Evolutionary conservation across 768 basidiomycete species (phyloP).

Genomic region (Boletellus ananiceps): DNA sequence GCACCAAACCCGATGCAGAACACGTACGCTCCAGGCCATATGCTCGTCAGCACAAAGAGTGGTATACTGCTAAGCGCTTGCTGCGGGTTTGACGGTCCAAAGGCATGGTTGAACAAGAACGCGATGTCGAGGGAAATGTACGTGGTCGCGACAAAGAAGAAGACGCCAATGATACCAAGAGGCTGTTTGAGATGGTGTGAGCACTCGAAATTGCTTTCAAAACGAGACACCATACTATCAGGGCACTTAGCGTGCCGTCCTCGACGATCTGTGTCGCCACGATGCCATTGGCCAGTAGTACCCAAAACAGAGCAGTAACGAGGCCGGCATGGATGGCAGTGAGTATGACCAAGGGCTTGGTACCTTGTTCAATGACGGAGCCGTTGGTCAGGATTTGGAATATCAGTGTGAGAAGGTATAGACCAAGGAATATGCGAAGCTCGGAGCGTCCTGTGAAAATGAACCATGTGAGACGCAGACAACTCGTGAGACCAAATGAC

Average conservation of each 20-base stretch:
- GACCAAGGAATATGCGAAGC: slow-evolving; percentile 56
- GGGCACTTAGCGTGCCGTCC: slow-evolving; percentile 72
- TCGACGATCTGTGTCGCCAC: slow-evolving; percentile 90
- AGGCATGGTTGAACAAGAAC: slow-evolving; percentile 56
- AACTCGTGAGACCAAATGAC: background rate
- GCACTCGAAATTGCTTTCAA: background rate
- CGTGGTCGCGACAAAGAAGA: slow-evolving; percentile 65
- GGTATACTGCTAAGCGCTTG: slow-evolving; percentile 57
- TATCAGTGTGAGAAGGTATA: slow-evolving; percentile 69
- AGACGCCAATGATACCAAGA: slow-evolving; percentile 48
- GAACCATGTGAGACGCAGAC: slow-evolving; percentile 1
- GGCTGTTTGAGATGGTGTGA: slow-evolving; percentile 43
- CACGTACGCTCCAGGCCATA: slow-evolving; percentile 76
- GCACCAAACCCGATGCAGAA: background rate
- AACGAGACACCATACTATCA: slow-evolving; percentile 47
- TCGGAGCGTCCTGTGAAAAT: slow-evolving; percentile 57
- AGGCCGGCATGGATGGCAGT: slow-evolving; percentile 77
- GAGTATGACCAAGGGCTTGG: slow-evolving; percentile 61
- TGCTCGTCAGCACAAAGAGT: slow-evolving; percentile 74
- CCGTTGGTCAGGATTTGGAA: slow-evolving; percentile 82
- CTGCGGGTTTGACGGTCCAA: slow-evolving; percentile 58
- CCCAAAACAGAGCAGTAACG: slow-evolving; percentile 77
- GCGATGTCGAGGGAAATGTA: slow-evolving; percentile 86
- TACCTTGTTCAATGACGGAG: slow-evolving; percentile 73
- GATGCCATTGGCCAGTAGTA: slow-evolving; percentile 68